These are phyloP conservation scores for Chenopodium berlandieri DNA, from an alignment of 148 eudicot genomes.

Conservation along the genomic window DNA sequence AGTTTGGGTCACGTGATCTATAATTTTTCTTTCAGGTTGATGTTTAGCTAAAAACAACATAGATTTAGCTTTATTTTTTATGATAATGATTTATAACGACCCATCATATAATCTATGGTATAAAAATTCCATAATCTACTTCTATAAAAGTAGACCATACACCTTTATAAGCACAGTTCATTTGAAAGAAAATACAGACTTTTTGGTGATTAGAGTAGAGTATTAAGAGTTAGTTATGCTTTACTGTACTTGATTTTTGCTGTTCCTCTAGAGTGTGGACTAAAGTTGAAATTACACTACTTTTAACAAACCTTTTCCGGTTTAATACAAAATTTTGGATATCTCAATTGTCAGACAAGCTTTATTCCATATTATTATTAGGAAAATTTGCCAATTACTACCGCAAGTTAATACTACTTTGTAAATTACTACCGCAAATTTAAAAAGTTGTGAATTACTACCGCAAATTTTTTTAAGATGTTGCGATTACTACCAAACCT, in stretches of 20 bases:
- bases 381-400: too few species aligned
- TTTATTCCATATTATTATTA: conserved; percentile 12
- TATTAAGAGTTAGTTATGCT: not conserved
- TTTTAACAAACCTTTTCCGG: not conserved
- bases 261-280: not conserved
- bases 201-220: not conserved
- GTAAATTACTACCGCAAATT: too few species aligned
- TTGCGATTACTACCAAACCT: too few species aligned
- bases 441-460: too few species aligned
- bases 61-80: not conserved
- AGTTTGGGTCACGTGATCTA: not conserved
- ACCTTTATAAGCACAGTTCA: conserved; percentile 1
- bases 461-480: too few species aligned
- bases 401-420: too few species aligned
- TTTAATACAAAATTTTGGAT: conserved; percentile 16
- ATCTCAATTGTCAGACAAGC: conserved; percentile 19
- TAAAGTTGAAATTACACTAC: not conserved
- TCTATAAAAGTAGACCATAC: not conserved
- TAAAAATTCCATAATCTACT: not conserved
- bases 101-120: not conserved
- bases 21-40: not conserved
- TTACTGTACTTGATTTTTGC: not conserved
- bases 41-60: conserved; percentile 3
- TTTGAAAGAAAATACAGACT: not conserved
- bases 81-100: conserved; percentile 20